Percentiles rank a stretch among this genome's conserved stretches.
Evolutionary conservation across 75 land plant genomes (phyloP).

Genomic region (Cupressus sempervirens): DNA sequence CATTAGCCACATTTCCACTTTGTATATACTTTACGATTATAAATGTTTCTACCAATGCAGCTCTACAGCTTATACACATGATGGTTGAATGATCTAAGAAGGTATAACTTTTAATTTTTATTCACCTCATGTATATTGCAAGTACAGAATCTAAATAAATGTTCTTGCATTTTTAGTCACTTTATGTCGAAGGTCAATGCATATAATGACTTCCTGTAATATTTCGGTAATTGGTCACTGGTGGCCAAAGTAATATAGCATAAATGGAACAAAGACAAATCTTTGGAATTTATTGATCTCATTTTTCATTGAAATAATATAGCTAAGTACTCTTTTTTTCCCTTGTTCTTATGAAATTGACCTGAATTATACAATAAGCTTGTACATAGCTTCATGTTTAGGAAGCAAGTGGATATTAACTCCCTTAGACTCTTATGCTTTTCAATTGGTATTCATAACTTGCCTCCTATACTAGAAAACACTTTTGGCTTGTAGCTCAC

Average conservation of each 20-base stretch:
- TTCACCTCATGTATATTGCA: not conserved
- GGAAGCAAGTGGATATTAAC: slow-evolving; percentile 1
- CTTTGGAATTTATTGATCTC: not conserved
- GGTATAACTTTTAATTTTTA: not conserved
- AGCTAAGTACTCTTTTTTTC: not conserved
- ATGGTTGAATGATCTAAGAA: not conserved
- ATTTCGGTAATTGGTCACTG: not conserved
- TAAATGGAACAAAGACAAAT: not conserved
- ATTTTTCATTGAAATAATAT: slow-evolving; percentile 1
- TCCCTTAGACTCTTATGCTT: not conserved
- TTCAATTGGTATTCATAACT: not conserved
- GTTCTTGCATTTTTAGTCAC: not conserved
- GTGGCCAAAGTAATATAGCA: slow-evolving; percentile 3
- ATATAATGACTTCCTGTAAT: slow-evolving; percentile 3
- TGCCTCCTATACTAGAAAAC: slow-evolving; percentile 7
- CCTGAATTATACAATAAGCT: not conserved
- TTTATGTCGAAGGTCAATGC: not conserved
- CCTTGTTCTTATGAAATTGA: not conserved
- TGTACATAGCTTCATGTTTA: not conserved
- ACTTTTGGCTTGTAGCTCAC: not conserved
- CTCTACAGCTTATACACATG: not conserved
- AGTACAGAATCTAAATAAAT: not conserved
- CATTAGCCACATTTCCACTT: not conserved
- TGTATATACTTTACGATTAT: not conserved
- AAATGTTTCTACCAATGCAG: not conserved